Evolutionary conservation across 495 filamentous ascomycete species (phyloP), one percentile per base, ranked within the genome.

Genomic region (Xylaria sp.): DNA sequence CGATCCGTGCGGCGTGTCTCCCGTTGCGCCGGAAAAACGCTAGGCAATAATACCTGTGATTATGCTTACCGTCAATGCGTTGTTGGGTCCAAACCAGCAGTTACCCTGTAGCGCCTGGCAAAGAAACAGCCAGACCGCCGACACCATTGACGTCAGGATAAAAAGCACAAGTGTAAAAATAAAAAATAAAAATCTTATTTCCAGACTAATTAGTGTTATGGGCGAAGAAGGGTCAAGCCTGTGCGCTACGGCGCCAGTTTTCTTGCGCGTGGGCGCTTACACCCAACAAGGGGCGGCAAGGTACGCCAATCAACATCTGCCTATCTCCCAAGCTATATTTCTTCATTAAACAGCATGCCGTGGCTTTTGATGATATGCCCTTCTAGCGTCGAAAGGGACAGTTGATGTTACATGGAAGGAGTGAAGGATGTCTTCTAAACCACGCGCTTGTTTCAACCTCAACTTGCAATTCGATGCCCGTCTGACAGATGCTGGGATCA

Each of bases 261-360:
- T 21, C 14, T 41, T 48, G 46, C 48, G 48, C 43, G 29, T 33
- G 31, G 43, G 64, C 64, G 46, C 48, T 67, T 55, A 48, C 48
- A 33, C 48, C 64, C 21, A 35, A 26, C 48, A 67, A 67, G 64
- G 35, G 64, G 64, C 64, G 64, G 48, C 64, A 67, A 67, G 64
- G 19, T 2, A 29, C 46, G 55, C 64, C 64, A 67, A 67, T 67
- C 64, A 62, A 15, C 31, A 24, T 43, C 31, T 37, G 37, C 11
- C 64, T 19, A 53, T 19, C 44, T 52, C 14, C 44, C 26, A 66
- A n/a, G 11, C 19, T 52, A n/a, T 8, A 66, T 66, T 66, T 19
- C 8, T 19, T 52, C 62, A 40, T 52, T 29, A 59, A 19, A 64
- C 9, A 29, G 26, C 41, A 46, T 33, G 29, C 19, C 3, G 41